Evolutionary conservation across 345 rosid genomes (phyloP).

Genomic region (Turritis glabra): DNA sequence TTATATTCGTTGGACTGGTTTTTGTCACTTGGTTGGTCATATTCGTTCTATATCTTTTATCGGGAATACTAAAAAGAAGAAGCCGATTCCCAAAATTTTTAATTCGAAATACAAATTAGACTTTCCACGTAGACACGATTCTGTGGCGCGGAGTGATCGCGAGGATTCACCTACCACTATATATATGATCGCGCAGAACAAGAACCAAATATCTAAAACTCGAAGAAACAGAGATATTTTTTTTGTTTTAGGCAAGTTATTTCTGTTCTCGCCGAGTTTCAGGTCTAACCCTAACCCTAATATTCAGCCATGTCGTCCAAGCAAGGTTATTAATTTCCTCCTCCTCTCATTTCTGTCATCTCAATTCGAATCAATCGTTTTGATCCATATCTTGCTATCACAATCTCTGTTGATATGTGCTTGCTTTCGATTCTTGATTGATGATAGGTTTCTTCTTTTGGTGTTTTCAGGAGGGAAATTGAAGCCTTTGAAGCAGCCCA

Average conservation of each 20-base stretch:
- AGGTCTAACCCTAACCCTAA: slow-evolving; percentile 37
- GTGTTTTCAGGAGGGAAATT: slow-evolving; percentile 64
- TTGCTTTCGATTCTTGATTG: neutral
- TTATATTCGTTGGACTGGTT: no score
- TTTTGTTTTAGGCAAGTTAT: neutral
- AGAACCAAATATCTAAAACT: slow-evolving; percentile 20
- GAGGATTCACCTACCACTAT: neutral
- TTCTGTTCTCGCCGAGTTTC: slow-evolving; percentile 31
- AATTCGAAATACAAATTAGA: neutral
- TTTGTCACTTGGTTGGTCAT: neutral
- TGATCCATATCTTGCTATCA: neutral
- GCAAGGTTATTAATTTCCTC: slow-evolving; percentile 44
- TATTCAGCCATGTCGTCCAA: slow-evolving; percentile 55
- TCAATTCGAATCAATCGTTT: neutral
- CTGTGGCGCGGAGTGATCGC: slow-evolving; percentile 18
- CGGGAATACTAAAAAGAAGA: neutral
- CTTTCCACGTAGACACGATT: neutral
- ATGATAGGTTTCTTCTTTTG: neutral
- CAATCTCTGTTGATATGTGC: neutral
- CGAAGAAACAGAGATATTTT: slow-evolving; percentile 9
- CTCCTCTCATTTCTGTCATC: neutral
- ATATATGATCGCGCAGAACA: neutral
- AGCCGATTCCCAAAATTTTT: neutral
- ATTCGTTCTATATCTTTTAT: neutral
- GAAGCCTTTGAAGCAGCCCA: slow-evolving; percentile 84